Evolutionary conservation across 805 yeast species (phyloP).

Genomic region (Ogataea saltuana): DNA sequence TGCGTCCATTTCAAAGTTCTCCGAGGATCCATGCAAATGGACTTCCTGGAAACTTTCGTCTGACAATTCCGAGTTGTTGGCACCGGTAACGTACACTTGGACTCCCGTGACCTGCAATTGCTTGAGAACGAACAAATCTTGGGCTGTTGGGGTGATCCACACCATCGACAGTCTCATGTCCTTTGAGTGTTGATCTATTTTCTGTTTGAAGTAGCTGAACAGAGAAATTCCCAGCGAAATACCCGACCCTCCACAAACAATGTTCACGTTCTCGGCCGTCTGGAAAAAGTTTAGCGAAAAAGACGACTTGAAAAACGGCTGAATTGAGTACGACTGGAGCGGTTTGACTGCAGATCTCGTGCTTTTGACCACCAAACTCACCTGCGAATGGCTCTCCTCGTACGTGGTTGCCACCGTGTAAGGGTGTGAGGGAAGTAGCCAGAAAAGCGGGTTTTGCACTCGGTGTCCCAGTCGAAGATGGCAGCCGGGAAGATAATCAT

Average conservation of each 20-base stretch:
- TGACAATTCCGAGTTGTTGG: neutral
- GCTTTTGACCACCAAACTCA: constrained; percentile 48
- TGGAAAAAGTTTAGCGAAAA: constrained; percentile 45
- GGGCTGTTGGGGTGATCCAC: constrained; percentile 54
- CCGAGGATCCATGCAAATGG: constrained; percentile 4
- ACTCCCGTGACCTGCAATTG: constrained; percentile 39
- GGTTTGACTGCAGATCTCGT: constrained; percentile 39
- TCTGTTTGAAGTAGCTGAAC: constrained; percentile 40
- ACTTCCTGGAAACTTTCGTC: constrained; percentile 11
- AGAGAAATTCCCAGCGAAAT: constrained; percentile 62
- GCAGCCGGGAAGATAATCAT: constrained; percentile 49
- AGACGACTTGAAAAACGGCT: constrained; percentile 44
- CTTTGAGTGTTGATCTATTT: constrained; percentile 23
- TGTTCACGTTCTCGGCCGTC: constrained; percentile 49
- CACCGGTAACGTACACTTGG: constrained; percentile 41
- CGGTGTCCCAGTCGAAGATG: constrained; percentile 53
- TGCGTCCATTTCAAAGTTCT: constrained; percentile 20
- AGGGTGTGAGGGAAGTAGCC: constrained; percentile 66
- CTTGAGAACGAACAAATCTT: constrained; percentile 49
- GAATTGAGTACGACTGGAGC: constrained; percentile 39
- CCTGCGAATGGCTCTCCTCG: constrained; percentile 32
- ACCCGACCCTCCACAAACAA: constrained; percentile 76
- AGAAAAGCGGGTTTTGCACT: constrained; percentile 40
- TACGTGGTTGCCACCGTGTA: constrained; percentile 53
- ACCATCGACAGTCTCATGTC: constrained; percentile 42